These are phyloP conservation scores for Stachybotrys echinatus DNA, from an alignment of 2,329 filamentous ascomycete species.

Conservation along the genomic window DNA sequence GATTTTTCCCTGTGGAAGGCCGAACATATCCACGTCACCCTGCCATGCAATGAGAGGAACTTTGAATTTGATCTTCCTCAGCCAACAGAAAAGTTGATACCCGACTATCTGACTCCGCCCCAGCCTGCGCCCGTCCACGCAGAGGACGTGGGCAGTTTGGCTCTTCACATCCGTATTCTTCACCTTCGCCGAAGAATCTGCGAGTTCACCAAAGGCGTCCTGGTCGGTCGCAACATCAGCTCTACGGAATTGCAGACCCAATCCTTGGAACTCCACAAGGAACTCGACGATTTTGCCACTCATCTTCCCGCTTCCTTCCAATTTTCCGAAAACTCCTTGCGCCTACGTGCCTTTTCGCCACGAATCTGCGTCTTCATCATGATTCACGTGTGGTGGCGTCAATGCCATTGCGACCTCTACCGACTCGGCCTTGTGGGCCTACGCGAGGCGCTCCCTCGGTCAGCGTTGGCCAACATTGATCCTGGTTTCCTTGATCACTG, in stretches of 20 bases:
- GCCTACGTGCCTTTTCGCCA: constrained; percentile 51
- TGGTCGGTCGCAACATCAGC: constrained; percentile 30
- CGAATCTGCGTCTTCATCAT: constrained; percentile 53
- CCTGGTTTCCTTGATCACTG: constrained; percentile 44
- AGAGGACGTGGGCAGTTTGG: constrained; percentile 50
- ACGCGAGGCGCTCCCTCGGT: constrained; percentile 42
- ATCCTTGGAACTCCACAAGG: constrained; percentile 41
- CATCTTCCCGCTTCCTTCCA: constrained; percentile 50
- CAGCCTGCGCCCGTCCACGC: constrained; percentile 33
- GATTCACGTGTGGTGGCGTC: constrained; percentile 56
- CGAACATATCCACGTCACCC: constrained; percentile 33
- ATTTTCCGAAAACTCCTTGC: constrained; percentile 51
- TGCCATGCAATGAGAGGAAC: constrained; percentile 38
- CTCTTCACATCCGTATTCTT: constrained; percentile 51
- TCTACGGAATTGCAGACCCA: constrained; percentile 36
- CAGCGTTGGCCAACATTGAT: constrained; percentile 39
- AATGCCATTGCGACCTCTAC: constrained; percentile 53
- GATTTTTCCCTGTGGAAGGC: constrained; percentile 39
- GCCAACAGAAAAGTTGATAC: constrained; percentile 45
- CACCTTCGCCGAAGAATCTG: constrained; percentile 50
- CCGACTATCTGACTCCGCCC: constrained; percentile 24
- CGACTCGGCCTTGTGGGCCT: constrained; percentile 46
- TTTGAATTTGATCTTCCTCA: constrained; percentile 55
- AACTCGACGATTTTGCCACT: constrained; percentile 47
- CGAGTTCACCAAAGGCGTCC: constrained; percentile 44